Evolutionary conservation across 176 grass and related monocot species (phyloP), one percentile per base, ranked within the genome.

Genomic region (Leersia perrieri): DNA sequence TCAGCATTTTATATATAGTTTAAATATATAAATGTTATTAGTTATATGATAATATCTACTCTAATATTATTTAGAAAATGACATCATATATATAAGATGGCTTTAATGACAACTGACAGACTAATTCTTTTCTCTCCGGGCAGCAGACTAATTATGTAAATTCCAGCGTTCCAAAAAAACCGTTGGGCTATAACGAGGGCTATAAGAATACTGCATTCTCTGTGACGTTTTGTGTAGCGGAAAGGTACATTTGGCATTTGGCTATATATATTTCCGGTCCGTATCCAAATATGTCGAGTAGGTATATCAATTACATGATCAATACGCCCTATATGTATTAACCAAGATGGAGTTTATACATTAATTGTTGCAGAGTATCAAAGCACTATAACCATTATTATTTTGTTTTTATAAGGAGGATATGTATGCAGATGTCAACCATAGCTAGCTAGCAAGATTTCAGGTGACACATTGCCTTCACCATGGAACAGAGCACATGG

Each of bases 391-490:
- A 47, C 18, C 7, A n/a, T 53, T 53, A 53, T n/a, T 53, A n/a
- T 22, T 53, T 53, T 22, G 49, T 3, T n/a, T 53, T 53, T 53
- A 20, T 53, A n/a, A 53, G 18, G 49, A 53, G 49, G 49, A 57
- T 23, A 57, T 57, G 7, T 22, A n/a, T 23, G 7, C 61, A 27
- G 12, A 77, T 66, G 65, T 39, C 53, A 31, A 20, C 23, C 33
- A 53, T 57, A 23, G 51, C 51, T 7, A n/a, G 49, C 49, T 57
- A n/a, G 51, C 51, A 57, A 57, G 63, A 66, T 73, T 80, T 77
- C 86, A 77, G 86, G 66, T 87, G 73, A 40, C 16, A 65, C 86
- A 87, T 77, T 87, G 86, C 79, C 33, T 82, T 87, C 79, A 76
- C 25, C 66, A 3, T 72, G 66, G 57, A 87, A 22, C 85, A 87